Conservation (phyloP, 441 rosid species). For the Arabidopsis lyrata region DNA sequence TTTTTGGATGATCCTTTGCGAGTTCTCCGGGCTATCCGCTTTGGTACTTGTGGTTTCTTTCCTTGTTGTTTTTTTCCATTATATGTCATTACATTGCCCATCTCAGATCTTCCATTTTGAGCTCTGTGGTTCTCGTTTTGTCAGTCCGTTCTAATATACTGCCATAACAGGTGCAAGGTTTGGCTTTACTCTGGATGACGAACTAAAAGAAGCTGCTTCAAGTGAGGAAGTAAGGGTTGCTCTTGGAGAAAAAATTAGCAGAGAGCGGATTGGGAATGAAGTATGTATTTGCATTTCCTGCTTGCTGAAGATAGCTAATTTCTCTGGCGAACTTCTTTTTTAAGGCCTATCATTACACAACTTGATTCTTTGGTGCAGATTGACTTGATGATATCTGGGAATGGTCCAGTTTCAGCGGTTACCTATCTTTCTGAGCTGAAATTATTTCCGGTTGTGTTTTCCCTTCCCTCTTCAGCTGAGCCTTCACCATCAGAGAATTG, state of each 20-base stretch:
- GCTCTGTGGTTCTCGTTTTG: constrained; percentile 19
- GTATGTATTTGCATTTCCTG: constrained; percentile 52
- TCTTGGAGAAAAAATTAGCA: constrained; percentile 87
- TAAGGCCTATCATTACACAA: constrained; percentile 24
- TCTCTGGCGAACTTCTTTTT: constrained; percentile 13
- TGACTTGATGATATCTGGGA: constrained; percentile 89
- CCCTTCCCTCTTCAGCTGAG: constrained; percentile 64
- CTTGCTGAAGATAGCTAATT: constrained; percentile 26
- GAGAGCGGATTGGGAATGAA: constrained; percentile 94
- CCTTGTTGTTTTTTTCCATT: constrained; percentile 9
- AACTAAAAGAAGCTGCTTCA: constrained; percentile 79
- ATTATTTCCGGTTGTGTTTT: constrained; percentile 75
- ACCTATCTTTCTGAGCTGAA: constrained; percentile 62
- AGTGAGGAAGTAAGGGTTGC: constrained; percentile 81
- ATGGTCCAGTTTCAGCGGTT: constrained; percentile 80
- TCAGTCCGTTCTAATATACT: constrained; percentile 30
- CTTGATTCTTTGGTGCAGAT: constrained; percentile 57
- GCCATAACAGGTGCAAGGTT: constrained; percentile 81
- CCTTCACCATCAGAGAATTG: constrained; percentile 61
- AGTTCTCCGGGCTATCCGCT: constrained; percentile 92
- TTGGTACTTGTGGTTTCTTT: constrained; percentile 60
- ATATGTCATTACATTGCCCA: constrained; percentile 9
- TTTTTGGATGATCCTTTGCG: constrained; percentile 97
- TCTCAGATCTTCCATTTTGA: constrained; percentile 21
- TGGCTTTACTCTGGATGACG: constrained; percentile 72